Evolutionary conservation across 495 filamentous ascomycete genomes (phyloP).

Genomic region (Penicillium soppii): DNA sequence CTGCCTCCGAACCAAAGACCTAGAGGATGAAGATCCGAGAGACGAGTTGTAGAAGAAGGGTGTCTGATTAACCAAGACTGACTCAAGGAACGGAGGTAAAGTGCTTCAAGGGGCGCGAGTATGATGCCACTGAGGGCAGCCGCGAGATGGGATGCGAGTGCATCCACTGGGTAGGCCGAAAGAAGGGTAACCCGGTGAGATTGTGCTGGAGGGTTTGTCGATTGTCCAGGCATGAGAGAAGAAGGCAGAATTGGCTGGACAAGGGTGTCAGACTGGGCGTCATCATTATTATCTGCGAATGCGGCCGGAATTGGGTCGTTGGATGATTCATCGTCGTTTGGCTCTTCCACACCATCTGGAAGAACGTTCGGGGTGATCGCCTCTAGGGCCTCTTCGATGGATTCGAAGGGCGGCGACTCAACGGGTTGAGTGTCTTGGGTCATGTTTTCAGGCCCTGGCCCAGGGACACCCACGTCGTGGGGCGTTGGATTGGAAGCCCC

Average conservation of each 20-base stretch:
- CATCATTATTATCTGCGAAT: background rate
- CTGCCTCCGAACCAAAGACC: conserved; percentile 43
- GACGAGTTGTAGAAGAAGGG: conserved; percentile 16
- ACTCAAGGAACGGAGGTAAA: conserved; percentile 48
- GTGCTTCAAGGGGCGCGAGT: conserved; percentile 47
- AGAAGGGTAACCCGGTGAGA: conserved; percentile 50
- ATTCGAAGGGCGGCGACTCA: conserved; percentile 2
- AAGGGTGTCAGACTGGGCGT: background rate
- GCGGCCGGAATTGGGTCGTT: conserved; percentile 12
- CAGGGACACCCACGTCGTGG: conserved; percentile 11
- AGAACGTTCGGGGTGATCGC: conserved; percentile 25
- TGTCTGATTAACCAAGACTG: conserved; percentile 37
- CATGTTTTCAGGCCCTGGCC: conserved; percentile 5
- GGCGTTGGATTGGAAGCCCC: conserved; percentile 15
- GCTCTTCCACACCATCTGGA: conserved; percentile 39
- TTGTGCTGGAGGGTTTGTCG: conserved; percentile 4
- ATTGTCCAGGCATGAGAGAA: conserved; percentile 16
- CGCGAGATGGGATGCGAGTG: conserved; percentile 44
- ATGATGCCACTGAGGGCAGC: conserved; percentile 41
- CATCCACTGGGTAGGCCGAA: conserved; percentile 47
- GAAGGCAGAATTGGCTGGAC: background rate
- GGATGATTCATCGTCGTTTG: conserved; percentile 21
- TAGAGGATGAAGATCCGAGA: conserved; percentile 33
- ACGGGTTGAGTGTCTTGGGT: background rate
- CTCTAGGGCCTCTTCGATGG: conserved; percentile 9